Evolutionary conservation across 1,284 basidiomycete species (phyloP), one percentile per base, ranked within the genome.

Genomic region (Cutaneotrichosporon daszewskae): DNA sequence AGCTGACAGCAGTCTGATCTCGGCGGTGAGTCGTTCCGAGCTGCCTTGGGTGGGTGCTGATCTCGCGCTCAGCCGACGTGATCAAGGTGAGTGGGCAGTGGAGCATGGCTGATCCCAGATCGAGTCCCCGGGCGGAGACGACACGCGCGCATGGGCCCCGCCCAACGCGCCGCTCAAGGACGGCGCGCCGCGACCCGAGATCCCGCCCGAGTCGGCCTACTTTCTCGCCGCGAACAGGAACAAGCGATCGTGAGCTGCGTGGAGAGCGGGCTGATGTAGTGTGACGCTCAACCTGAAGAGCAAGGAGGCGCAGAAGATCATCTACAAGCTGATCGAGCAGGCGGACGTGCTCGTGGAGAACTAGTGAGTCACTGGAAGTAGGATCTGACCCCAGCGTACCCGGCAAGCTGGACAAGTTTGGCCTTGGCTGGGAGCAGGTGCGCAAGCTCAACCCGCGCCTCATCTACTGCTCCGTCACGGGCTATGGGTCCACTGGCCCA

Each of bases 401-500:
- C 16, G 73, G 91, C 3, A 96, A 96, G 67, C 79, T 96, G 10
- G 80, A 80, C 4, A 78, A 79, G 37, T 79, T 92, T 72, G 88
- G 88, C 0, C 76, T 97, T 16, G 88, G 87, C 6, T 96, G 82
- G 74, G 85, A 90, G 51, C 80, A 87, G 47, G 85, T 88, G 59
- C 76, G 75, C 43, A 78, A 79, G 65, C 74, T 92, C 43, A 97
- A 96, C 60, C 83, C 84, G 3, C 73, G 75, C 31, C 75, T 97
- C 40, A 82, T 96, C 34, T 97, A 96, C 61, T 82, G 88, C 32
- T 90, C 86, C 20, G 85, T 97, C 53, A 90, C 89, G 14, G 88
- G 90, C 16, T 95, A 95, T 67, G 92, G 91, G 1, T 90, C 95
- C 58, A 91, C 87, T 0, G 91, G 91, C 1, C 90, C 91, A 5